Conservation (phyloP, 2,329 filamentous ascomycete genomes). For the Aspergillus cejpii region DNA sequence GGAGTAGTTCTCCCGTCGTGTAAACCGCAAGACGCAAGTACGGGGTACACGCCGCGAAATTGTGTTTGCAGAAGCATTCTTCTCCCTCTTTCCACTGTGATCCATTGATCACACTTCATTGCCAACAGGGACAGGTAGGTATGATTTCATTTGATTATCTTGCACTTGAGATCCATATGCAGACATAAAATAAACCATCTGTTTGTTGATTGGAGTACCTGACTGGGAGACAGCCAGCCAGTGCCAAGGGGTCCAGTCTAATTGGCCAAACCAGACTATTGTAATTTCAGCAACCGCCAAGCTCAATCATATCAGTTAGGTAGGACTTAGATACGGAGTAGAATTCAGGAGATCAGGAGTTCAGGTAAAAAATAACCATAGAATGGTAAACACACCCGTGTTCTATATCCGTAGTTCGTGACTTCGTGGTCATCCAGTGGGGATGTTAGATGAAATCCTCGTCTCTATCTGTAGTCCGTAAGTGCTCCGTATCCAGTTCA, state of each 20-base stretch:
- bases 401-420: no score
- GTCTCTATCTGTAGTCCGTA: neutral
- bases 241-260: slow-evolving; percentile 8
- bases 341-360: slow-evolving; percentile 20
- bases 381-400: no score
- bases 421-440: no score
- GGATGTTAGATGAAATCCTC: neutral
- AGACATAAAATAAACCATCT: neutral
- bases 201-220: slow-evolving; percentile 30
- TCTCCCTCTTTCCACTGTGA: no score
- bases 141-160: no score
- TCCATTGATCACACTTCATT: no score
- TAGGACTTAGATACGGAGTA: no score
- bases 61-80: no score
- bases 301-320: slow-evolving; percentile 10
- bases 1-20: no score
- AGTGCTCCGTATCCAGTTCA: neutral
- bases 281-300: slow-evolving; percentile 25
- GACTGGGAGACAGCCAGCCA: slow-evolving; percentile 12
- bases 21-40: no score
- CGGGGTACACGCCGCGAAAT: no score
- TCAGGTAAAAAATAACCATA: slow-evolving; percentile 13
- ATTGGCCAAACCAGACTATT: slow-evolving; percentile 20
- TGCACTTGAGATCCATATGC: neutral
- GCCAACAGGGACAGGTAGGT: no score